phyloP scores from a whole-genome alignment of 2,329 filamentous ascomycete species.

The Claviceps sp. region DNA sequence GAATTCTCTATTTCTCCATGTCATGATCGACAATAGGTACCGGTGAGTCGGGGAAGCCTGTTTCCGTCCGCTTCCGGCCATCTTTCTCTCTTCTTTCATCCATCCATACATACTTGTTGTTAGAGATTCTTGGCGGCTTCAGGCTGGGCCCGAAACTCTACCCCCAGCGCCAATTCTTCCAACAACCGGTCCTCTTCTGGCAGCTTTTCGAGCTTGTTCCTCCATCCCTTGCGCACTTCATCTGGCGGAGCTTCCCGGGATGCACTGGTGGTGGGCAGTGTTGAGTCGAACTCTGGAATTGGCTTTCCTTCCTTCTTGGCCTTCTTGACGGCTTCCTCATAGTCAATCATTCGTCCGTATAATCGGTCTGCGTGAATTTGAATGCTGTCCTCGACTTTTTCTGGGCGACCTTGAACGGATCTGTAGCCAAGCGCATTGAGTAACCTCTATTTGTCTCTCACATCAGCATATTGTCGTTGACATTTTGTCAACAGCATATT shows the following conservation, averaged over 20 bases:
- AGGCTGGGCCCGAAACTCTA: conserved; percentile 46
- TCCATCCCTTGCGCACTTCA: conserved; percentile 37
- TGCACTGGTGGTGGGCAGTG: conserved; percentile 28
- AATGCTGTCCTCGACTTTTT: conserved; percentile 67
- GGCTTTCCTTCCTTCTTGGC: conserved; percentile 49
- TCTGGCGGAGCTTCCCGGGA: conserved; percentile 20
- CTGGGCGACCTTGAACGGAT: conserved; percentile 47
- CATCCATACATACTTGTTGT: conserved; percentile 36
- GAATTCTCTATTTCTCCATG: background rate
- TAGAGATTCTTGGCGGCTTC: conserved; percentile 42
- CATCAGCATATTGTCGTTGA: background rate
- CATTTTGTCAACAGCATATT: no score
- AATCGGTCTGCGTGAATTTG: conserved; percentile 92
- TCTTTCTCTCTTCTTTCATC: conserved; percentile 43
- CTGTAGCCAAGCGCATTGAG: conserved; percentile 84
- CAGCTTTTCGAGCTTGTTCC: conserved; percentile 43
- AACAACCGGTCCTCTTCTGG: conserved; percentile 43
- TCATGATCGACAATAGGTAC: conserved; percentile 13
- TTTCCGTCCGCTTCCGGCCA: conserved; percentile 23
- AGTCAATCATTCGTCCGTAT: conserved; percentile 74
- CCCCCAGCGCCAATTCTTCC: conserved; percentile 50
- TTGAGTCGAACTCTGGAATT: conserved; percentile 44
- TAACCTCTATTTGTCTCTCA: conserved; percentile 42
- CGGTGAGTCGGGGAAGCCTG: conserved; percentile 16
- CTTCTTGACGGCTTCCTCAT: conserved; percentile 62